phyloP scores from a whole-genome alignment of 2,329 filamentous ascomycete genomes.

The Xylariaceae sp. region DNA sequence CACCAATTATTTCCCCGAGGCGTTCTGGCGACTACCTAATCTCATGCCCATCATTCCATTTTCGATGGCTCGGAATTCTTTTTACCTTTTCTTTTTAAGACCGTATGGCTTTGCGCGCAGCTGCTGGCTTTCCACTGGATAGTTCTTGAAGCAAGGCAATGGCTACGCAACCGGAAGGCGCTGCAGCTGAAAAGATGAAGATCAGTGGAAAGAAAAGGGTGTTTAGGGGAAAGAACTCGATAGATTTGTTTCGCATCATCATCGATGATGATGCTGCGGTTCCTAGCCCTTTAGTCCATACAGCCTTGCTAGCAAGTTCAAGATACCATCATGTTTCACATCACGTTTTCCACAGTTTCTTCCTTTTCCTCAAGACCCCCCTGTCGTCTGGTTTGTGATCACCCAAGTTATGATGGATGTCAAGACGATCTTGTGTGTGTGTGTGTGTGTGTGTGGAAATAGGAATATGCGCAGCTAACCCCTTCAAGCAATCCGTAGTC shows the following conservation, averaged over 20 bases:
- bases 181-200: background rate
- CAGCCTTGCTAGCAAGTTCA: slow-evolving; percentile 5
- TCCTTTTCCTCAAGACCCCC: background rate
- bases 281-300: slow-evolving; percentile 1
- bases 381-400: background rate
- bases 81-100: slow-evolving; percentile 1
- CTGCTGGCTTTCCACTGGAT: slow-evolving; percentile 16
- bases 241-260: slow-evolving; percentile 15
- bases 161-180: background rate
- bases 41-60: background rate
- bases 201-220: background rate
- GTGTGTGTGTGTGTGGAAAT: background rate
- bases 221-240: slow-evolving; percentile 1
- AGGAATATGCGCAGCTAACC: background rate
- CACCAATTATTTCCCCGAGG: slow-evolving; percentile 10
- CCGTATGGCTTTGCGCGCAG: slow-evolving; percentile 2
- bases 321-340: slow-evolving; percentile 12
- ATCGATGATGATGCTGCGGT: background rate
- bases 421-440: background rate
- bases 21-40: slow-evolving; percentile 17
- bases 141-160: background rate
- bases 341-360: background rate
- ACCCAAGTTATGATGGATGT: background rate
- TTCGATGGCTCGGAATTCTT: slow-evolving; percentile 3
- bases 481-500: background rate